A percentile compares a stretch with the other conserved stretches of the same genome.
Conservation (phyloP, 768 basidiomycete genomes). For the Xerocomellus chrysenteron region DNA sequence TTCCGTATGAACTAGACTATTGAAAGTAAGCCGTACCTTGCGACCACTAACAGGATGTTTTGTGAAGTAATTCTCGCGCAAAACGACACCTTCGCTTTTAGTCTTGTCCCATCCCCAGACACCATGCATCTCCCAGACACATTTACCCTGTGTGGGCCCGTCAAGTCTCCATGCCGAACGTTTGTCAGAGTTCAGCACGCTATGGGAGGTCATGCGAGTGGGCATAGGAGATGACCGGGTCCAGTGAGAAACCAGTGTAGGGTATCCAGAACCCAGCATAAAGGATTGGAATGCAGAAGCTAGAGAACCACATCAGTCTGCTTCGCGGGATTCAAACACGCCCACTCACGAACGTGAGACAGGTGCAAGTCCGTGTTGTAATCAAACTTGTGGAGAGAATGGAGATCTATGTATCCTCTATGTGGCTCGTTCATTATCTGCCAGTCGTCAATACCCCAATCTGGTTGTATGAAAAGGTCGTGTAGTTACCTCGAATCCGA, state of each 20-base stretch:
- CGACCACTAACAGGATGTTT: slow-evolving; percentile 62
- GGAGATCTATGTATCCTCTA: slow-evolving; percentile 83
- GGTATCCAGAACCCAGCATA: slow-evolving; percentile 86
- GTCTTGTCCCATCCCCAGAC: slow-evolving; percentile 87
- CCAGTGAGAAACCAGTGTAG: slow-evolving; percentile 77
- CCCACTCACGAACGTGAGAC: slow-evolving; percentile 64
- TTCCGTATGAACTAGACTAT: background rate
- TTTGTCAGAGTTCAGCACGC: slow-evolving; percentile 58
- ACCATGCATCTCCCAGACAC: slow-evolving; percentile 89
- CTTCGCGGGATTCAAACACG: background rate
- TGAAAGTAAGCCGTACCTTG: slow-evolving; percentile 42
- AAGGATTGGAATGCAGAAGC: slow-evolving; percentile 88
- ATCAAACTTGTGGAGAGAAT: slow-evolving; percentile 81
- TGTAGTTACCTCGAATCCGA: slow-evolving; percentile 80
- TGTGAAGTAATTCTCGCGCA: slow-evolving; percentile 84
- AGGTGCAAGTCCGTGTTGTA: slow-evolving; percentile 96
- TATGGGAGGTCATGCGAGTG: slow-evolving; percentile 59
- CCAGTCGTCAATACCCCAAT: slow-evolving; percentile 1
- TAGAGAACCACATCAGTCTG: slow-evolving; percentile 22
- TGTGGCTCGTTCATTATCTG: slow-evolving; percentile 96
- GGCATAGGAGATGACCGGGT: slow-evolving; percentile 88
- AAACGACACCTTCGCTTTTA: slow-evolving; percentile 65
- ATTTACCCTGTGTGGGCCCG: slow-evolving; percentile 70
- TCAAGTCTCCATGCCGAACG: slow-evolving; percentile 68
- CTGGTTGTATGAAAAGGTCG: background rate